Percentiles rank a stretch among this genome's conserved stretches.
Evolutionary conservation across 2,329 filamentous ascomycete genomes (phyloP).

Genomic region (Bipolaris cookei): DNA sequence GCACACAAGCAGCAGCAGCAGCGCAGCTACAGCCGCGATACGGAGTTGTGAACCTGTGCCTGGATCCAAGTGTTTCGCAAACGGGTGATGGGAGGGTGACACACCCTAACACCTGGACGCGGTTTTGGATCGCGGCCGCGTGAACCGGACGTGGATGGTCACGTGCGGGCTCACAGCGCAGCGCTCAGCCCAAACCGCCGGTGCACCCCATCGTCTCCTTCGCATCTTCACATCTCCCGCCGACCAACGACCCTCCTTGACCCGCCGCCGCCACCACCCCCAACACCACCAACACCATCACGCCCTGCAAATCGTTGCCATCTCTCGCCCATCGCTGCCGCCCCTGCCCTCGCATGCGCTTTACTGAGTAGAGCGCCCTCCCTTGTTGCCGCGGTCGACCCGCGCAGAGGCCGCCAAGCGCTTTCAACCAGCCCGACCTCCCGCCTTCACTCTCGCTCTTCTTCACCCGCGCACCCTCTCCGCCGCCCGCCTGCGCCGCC

Average conservation of each 20-base stretch:
- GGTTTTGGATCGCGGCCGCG: conserved; percentile 9
- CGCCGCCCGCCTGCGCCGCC: conserved; percentile 21
- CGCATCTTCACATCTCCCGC: conserved; percentile 19
- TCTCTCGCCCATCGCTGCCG: conserved; percentile 12
- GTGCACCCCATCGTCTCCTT: conserved; percentile 20
- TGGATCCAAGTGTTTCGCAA: background rate
- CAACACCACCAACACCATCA: conserved; percentile 5
- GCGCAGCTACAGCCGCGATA: no score
- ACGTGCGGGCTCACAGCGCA: conserved; percentile 18
- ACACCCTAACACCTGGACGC: conserved; percentile 12
- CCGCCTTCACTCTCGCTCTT: conserved; percentile 16
- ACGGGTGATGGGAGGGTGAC: conserved; percentile 5
- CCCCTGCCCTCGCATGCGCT: conserved; percentile 38
- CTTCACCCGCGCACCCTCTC: conserved; percentile 25
- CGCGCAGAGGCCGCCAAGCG: conserved; percentile 40
- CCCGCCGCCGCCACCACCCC: conserved; percentile 6
- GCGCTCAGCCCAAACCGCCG: conserved; percentile 22
- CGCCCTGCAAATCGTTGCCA: conserved; percentile 10
- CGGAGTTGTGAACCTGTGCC: background rate
- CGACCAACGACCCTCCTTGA: conserved; percentile 21
- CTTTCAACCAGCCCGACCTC: conserved; percentile 28
- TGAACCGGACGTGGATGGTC: conserved; percentile 7
- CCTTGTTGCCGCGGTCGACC: conserved; percentile 39
- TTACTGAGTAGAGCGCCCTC: conserved; percentile 32
- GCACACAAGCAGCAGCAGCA: background rate